Conservation (phyloP, 257 asterid genomes). For the Ajuga chamaepitys region DNA sequence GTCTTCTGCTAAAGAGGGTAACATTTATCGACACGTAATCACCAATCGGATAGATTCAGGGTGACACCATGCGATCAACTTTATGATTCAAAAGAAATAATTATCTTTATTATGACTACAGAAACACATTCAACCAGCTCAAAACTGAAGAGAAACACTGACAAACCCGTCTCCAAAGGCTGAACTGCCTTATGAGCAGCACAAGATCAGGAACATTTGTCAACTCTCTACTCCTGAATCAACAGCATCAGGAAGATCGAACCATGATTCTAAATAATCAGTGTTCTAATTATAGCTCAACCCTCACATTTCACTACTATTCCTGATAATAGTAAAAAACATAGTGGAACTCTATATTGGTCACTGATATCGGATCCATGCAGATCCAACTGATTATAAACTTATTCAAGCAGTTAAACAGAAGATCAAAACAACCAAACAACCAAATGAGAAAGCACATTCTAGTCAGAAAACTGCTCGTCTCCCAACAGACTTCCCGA, state of each 20-base stretch:
- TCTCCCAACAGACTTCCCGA: not conserved
- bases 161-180: not conserved
- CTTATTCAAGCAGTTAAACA: not conserved
- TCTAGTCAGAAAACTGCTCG: not conserved
- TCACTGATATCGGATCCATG: not conserved
- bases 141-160: not conserved
- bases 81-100: not conserved
- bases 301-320: not conserved
- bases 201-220: not conserved
- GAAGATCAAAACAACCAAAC: not conserved
- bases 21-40: too few species aligned
- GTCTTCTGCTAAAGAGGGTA: too few species aligned
- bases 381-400: slow-evolving; percentile 10
- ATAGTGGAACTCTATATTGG: not conserved
- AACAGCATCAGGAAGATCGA: not conserved
- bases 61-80: not conserved
- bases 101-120: not conserved
- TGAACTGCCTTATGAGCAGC: not conserved
- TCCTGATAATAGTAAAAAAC: not conserved
- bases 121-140: not conserved
- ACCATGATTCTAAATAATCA: not conserved
- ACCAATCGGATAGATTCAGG: not conserved
- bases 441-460: not conserved
- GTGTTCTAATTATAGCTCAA: not conserved
- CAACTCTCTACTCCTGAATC: not conserved